Conservation (phyloP, 2,329 filamentous ascomycete genomes). For the Colletotrichum gloeosporioides region DNA sequence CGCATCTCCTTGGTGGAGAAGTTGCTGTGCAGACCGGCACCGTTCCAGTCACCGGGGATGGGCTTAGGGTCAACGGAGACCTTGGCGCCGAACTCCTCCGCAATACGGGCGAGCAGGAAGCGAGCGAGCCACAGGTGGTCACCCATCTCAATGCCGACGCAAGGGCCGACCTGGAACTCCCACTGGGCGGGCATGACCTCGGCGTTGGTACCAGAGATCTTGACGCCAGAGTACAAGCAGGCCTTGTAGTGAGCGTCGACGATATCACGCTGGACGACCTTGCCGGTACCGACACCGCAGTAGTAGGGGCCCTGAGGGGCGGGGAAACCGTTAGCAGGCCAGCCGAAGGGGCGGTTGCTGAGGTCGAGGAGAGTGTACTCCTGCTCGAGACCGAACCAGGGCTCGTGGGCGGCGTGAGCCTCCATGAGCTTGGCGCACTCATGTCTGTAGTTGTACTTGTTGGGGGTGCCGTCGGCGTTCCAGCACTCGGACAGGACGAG, state of each 20-base stretch:
- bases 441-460: slow-evolving; percentile 98
- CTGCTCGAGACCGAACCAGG: slow-evolving; percentile 98
- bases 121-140: slow-evolving; percentile 92
- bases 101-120: slow-evolving; percentile 86
- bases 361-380: slow-evolving; percentile 80
- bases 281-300: slow-evolving; percentile 88
- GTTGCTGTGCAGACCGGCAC: slow-evolving; percentile 91
- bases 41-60: slow-evolving; percentile 88
- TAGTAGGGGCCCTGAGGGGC: slow-evolving; percentile 95
- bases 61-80: slow-evolving; percentile 97
- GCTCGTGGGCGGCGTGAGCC: slow-evolving; percentile 78
- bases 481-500: slow-evolving; percentile 95
- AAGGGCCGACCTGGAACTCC: slow-evolving; percentile 97
- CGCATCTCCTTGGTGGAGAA: slow-evolving; percentile 92
- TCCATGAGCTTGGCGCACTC: slow-evolving; percentile 92
- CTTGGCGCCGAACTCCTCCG: slow-evolving; percentile 96
- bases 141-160: slow-evolving; percentile 86
- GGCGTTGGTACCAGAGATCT: slow-evolving; percentile 98
- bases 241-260: slow-evolving; percentile 94
- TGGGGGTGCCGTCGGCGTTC: slow-evolving; percentile 92
- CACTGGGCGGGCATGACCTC: slow-evolving; percentile 98
- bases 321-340: slow-evolving; percentile 77
- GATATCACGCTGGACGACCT: slow-evolving; percentile 97
- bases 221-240: slow-evolving; percentile 71
- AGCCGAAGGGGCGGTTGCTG: slow-evolving; percentile 89